Evolutionary conservation across 2,329 filamentous ascomycete genomes (phyloP).

Genomic region (Sphaerulina populicola): DNA sequence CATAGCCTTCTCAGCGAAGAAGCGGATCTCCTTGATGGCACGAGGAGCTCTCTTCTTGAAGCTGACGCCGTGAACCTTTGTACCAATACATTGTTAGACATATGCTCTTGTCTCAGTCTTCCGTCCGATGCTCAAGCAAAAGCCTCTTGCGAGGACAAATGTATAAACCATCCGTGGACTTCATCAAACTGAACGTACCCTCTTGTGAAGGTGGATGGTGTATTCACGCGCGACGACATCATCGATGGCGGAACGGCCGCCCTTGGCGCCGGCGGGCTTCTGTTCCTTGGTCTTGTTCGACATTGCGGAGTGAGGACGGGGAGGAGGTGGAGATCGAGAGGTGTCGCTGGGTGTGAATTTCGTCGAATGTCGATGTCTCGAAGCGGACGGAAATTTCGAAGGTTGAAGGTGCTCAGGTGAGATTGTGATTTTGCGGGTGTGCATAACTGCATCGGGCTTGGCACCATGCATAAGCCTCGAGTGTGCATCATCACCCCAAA

Average conservation of each 20-base stretch:
- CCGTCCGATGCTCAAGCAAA: constrained; percentile 48
- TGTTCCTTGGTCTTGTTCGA: constrained; percentile 46
- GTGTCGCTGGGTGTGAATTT: constrained; percentile 10
- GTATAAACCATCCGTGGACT: constrained; percentile 52
- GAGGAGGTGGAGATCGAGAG: constrained; percentile 7
- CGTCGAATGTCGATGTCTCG: constrained; percentile 10
- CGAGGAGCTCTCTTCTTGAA: constrained; percentile 99
- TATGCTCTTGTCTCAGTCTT: constrained; percentile 51
- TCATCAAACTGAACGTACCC: constrained; percentile 76
- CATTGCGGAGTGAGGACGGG: constrained; percentile 31
- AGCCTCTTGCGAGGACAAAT: background rate
- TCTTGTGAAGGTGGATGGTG: constrained; percentile 99
- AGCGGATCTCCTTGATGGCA: constrained; percentile 99
- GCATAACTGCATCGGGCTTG: background rate
- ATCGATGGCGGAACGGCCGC: constrained; percentile 87
- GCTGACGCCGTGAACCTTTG: constrained; percentile 84
- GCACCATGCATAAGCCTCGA: background rate
- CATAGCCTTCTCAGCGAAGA: constrained; percentile 89
- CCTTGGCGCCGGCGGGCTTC: constrained; percentile 59
- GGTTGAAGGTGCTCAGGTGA: background rate
- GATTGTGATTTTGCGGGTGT: background rate
- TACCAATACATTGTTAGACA: constrained; percentile 32
- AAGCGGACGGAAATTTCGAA: background rate
- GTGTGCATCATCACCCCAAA: background rate
- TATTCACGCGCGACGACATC: constrained; percentile 99